Conservation (phyloP, 495 filamentous ascomycete genomes). For the Aspergillus sclerotiicarbonarius region DNA sequence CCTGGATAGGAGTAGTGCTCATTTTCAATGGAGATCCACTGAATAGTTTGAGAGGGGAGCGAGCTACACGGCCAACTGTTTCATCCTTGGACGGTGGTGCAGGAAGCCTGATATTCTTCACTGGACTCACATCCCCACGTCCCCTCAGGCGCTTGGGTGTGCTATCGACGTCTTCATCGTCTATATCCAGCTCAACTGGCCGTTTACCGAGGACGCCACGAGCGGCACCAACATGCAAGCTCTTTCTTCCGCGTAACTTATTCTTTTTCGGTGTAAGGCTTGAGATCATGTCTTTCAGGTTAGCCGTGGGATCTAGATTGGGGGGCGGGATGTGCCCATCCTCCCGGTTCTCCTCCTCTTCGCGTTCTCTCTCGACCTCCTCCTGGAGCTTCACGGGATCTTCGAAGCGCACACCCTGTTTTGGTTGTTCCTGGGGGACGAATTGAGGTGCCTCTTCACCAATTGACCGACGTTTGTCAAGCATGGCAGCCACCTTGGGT, state of each 20-base stretch:
- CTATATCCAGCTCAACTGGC: constrained; percentile 67
- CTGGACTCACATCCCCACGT: constrained; percentile 65
- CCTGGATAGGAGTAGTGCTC: constrained; percentile 37
- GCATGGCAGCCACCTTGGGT: constrained; percentile 67
- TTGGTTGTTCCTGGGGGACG: constrained; percentile 45
- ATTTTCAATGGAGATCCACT: constrained; percentile 33
- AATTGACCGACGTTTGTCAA: constrained; percentile 71
- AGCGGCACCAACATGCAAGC: constrained; percentile 71
- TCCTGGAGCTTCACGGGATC: constrained; percentile 64
- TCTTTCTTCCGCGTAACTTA: constrained; percentile 66
- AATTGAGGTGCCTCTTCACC: constrained; percentile 64
- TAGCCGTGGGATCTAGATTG: constrained; percentile 59
- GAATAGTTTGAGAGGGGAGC: constrained; percentile 40
- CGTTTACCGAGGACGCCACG: constrained; percentile 73
- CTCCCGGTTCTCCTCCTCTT: constrained; percentile 60
- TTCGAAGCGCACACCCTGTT: constrained; percentile 59
- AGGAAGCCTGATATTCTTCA: constrained; percentile 70
- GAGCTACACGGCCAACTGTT: constrained; percentile 56
- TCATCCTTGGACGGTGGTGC: constrained; percentile 64
- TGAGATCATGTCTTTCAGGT: constrained; percentile 72
- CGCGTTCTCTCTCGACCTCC: constrained; percentile 67
- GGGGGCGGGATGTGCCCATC: constrained; percentile 52
- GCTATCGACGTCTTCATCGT: constrained; percentile 58
- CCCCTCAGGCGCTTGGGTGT: constrained; percentile 69
- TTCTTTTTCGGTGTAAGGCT: constrained; percentile 75